These are phyloP conservation scores for Hura crepitans DNA, from an alignment of 441 rosid genomes.

Conservation along the genomic window DNA sequence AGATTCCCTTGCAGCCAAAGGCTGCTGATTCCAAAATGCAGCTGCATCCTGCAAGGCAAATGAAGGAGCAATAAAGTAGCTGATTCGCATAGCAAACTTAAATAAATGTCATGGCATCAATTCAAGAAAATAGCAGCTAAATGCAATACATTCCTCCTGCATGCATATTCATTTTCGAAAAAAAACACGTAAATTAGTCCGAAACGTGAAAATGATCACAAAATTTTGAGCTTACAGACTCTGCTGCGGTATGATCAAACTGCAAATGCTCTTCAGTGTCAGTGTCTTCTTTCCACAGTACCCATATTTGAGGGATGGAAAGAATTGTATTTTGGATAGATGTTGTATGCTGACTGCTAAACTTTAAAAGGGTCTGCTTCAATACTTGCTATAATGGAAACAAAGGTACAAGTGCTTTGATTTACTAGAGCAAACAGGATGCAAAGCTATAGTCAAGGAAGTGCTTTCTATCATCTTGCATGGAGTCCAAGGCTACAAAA, in stretches of 20 bases:
- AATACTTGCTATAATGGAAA: not conserved
- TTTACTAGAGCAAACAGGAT: not conserved
- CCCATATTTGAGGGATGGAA: not conserved
- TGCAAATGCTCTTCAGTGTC: not conserved
- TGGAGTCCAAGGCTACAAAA: not conserved
- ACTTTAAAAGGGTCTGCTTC: not conserved
- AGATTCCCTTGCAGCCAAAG: slow-evolving; percentile 65
- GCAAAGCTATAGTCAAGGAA: not conserved
- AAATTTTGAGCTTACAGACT: not conserved
- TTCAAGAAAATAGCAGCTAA: slow-evolving; percentile 7
- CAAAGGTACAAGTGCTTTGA: not conserved
- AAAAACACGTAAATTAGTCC: slow-evolving; percentile 2
- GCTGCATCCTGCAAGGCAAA: slow-evolving; percentile 64
- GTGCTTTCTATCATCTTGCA: not conserved
- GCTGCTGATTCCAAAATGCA: slow-evolving; percentile 88
- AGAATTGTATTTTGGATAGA: not conserved
- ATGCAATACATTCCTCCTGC: not conserved
- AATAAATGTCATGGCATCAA: slow-evolving; percentile 2
- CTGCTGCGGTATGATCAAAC: not conserved
- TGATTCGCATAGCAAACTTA: not conserved
- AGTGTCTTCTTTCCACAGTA: not conserved
- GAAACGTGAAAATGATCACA: not conserved
- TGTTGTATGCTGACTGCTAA: not conserved
- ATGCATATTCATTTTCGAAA: not conserved
- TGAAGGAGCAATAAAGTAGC: not conserved